Evolutionary conservation across 805 yeast genomes (phyloP).

Genomic region (Candida orba): DNA sequence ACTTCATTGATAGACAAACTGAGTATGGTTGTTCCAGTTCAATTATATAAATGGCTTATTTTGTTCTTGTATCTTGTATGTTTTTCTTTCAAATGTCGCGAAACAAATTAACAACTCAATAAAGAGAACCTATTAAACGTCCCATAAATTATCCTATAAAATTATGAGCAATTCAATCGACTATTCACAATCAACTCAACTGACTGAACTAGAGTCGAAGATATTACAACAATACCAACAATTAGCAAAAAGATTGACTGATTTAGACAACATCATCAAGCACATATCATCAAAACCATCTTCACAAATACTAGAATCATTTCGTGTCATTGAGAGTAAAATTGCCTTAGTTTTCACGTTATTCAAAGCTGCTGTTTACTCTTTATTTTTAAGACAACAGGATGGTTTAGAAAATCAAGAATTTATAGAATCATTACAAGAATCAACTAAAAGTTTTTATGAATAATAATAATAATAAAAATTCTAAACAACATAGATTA

Average conservation of each 20-base stretch:
- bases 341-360: slow-evolving; percentile 58
- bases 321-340: slow-evolving; percentile 56
- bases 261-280: slow-evolving; percentile 19
- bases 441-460: slow-evolving; percentile 17
- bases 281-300: slow-evolving; percentile 19
- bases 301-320: slow-evolving; percentile 36
- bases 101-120: too few species aligned
- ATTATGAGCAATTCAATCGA: slow-evolving; percentile 9
- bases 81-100: too few species aligned
- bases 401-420: slow-evolving; percentile 14
- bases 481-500: slow-evolving; percentile 44
- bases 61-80: too few species aligned
- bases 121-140: too few species aligned
- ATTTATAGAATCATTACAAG: slow-evolving; percentile 12
- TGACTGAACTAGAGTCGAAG: slow-evolving; percentile 28
- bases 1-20: too few species aligned
- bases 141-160: too few species aligned
- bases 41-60: too few species aligned
- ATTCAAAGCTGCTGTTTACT: slow-evolving; percentile 65
- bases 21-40: too few species aligned
- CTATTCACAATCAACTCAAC: slow-evolving; percentile 22
- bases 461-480: background rate
- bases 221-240: slow-evolving; percentile 33
- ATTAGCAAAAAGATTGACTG: slow-evolving; percentile 28
- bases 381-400: slow-evolving; percentile 48